Percentiles rank a stretch among this genome's conserved stretches.
Evolutionary conservation across 192 early-diverging fungal species (phyloP).

Genomic region (Helicostylum pulchrum): DNA sequence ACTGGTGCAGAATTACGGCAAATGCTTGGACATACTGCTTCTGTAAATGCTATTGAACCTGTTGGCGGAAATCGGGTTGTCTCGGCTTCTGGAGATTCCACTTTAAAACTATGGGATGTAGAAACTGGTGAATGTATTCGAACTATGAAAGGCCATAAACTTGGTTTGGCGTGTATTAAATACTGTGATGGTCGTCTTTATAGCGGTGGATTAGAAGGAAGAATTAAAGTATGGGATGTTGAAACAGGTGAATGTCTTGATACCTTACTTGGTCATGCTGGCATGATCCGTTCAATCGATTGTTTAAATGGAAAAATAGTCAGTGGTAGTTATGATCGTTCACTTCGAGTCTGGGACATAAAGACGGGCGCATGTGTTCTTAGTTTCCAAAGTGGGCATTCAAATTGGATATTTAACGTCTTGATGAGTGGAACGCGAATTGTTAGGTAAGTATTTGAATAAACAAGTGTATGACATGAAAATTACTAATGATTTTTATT

Average conservation of each 20-base stretch:
- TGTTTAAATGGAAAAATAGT: conserved; percentile 76
- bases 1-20: conserved; percentile 60
- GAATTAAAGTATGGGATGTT: conserved; percentile 64
- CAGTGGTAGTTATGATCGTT: conserved; percentile 89
- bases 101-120: conserved; percentile 79
- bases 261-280: conserved; percentile 64
- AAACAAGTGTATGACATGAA: not conserved
- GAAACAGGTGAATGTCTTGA: conserved; percentile 55
- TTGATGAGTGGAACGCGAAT: conserved; percentile 74
- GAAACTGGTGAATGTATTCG: conserved; percentile 62
- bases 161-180: conserved; percentile 79
- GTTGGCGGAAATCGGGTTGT: conserved; percentile 62
- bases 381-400: conserved; percentile 60
- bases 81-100: conserved; percentile 80
- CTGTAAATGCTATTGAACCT: conserved; percentile 91
- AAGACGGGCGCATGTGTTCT: conserved; percentile 71
- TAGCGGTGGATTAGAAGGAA: conserved; percentile 74
- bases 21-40: conserved; percentile 81
- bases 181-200: conserved; percentile 73
- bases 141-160: conserved; percentile 73
- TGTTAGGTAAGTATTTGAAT: conserved; percentile 33
- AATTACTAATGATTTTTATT: not conserved
- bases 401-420: conserved; percentile 95
- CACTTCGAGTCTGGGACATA: conserved; percentile 92
- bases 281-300: conserved; percentile 80